Evolutionary conservation across 352 stramenopile genomes (phyloP), one percentile per base, ranked within the genome.

Genomic region (Globisporangium perplexum): DNA sequence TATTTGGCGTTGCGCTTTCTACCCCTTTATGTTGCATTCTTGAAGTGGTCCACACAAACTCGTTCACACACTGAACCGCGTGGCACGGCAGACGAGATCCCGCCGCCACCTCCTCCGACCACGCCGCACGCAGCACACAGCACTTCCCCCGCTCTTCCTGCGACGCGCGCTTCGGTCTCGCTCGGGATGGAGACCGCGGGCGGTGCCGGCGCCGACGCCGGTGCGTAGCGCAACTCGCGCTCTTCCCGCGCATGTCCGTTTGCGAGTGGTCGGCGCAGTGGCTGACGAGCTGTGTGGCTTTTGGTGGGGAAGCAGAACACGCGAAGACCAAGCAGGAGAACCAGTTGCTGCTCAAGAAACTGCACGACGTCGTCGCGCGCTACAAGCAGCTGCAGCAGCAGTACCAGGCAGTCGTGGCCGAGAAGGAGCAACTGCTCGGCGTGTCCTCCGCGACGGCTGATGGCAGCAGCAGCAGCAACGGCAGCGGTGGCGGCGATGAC

Each of bases 241-340:
- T 15, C 14, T n/a, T 43, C n/a, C 24, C 6, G 15, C 20, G 10
- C 42, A 6, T 45, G n/a, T 39, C n/a, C 11, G 15, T 42, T 42
- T 28, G 5, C 23, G 18, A 7, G 0, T 4, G 6, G 8, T 8
- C 7, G 17, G 15, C 17, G 38, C 38, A 7, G 38, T 22, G 8
- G 8, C 39, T 45, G 39, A 45, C 39, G 6, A 14, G n/a, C 5
- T 45, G 22, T 47, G 17, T 33, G 12, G 44, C 12, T 55, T 17
- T 42, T 1, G 14, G 14, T n/a, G n/a, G n/a, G 30, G 15, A 52
- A 47, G 44, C 43, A 46, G 63, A 65, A 14, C 60, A 60, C 38
- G 47, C 67, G 15, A 74, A 77, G 46, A 72, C 73, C 56, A 74
- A 79, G 55, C 65, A 76, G 36, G 72, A 83, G 54, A 83, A 83